Conservation (phyloP, 768 basidiomycete genomes). For the Chlorophyllum brunneum region DNA sequence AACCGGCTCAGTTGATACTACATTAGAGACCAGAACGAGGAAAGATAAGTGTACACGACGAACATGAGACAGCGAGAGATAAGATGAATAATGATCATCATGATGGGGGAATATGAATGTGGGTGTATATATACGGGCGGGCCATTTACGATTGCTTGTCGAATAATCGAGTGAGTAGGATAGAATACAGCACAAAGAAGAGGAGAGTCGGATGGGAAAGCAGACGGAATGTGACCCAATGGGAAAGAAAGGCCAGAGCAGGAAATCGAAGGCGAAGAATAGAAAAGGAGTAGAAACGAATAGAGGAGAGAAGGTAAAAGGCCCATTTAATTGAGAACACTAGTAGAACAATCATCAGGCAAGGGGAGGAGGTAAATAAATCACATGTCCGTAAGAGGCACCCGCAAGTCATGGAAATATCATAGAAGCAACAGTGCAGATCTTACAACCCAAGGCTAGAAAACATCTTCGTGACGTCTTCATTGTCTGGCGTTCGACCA, state of each 20-base stretch:
- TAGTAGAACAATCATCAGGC: constrained; percentile 14
- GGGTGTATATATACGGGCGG: constrained; percentile 6
- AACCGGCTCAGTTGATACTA: constrained; percentile 11
- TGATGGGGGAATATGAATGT: constrained; percentile 7
- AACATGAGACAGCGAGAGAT: background rate
- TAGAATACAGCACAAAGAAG: constrained; percentile 15
- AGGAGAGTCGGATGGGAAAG: constrained; percentile 13
- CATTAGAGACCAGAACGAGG: constrained; percentile 7
- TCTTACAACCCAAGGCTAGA: constrained; percentile 66
- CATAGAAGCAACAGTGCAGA: constrained; percentile 10
- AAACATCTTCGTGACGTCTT: constrained; percentile 75
- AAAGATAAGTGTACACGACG: constrained; percentile 5
- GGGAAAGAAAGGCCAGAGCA: constrained; percentile 10
- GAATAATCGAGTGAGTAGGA: constrained; percentile 3
- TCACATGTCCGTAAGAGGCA: constrained; percentile 1
- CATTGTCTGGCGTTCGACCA: constrained; percentile 26
- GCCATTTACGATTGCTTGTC: constrained; percentile 11
- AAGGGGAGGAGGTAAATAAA: constrained; percentile 11
- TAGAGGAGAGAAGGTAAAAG: background rate
- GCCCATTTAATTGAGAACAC: constrained; percentile 8
- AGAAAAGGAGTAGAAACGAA: background rate
- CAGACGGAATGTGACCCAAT: constrained; percentile 18
- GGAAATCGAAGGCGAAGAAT: background rate
- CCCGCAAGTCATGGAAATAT: background rate
- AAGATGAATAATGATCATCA: background rate